A percentile compares a stretch with the other conserved stretches of the same genome.
phyloP scores from a whole-genome alignment of 768 basidiomycete genomes.

The Coprinopsis marcescibilis region DNA sequence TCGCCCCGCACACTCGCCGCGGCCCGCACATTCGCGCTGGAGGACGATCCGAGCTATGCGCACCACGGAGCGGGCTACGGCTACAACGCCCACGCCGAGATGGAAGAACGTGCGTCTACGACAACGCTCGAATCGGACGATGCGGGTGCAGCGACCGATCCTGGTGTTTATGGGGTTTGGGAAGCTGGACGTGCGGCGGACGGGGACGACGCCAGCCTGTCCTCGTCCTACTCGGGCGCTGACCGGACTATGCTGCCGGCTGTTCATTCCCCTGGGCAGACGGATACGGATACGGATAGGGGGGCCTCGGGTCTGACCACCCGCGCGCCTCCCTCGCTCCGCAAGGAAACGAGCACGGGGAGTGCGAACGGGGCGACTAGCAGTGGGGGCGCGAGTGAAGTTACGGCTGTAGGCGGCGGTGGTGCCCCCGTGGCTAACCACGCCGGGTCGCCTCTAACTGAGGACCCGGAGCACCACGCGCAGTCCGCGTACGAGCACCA shows the following conservation, averaged over 20 bases:
- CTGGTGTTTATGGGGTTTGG: slow-evolving; percentile 18
- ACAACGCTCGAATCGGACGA: slow-evolving; percentile 12
- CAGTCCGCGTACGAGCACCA: slow-evolving; percentile 5
- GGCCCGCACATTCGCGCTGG: background rate
- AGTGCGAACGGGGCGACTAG: background rate
- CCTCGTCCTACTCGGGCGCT: no score
- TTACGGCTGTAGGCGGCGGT: background rate
- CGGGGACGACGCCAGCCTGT: no score
- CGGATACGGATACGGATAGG: background rate
- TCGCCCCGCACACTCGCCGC: background rate
- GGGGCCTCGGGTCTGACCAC: no score
- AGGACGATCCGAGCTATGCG: no score
- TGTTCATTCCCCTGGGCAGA: background rate
- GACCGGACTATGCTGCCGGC: no score
- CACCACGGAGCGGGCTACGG: no score
- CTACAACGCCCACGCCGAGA: no score
- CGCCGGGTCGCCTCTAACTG: no score
- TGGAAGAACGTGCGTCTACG: background rate
- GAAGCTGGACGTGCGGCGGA: no score
- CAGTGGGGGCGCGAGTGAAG: background rate
- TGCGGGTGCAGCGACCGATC: slow-evolving; percentile 25
- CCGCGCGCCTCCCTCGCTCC: no score
- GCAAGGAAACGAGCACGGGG: background rate
- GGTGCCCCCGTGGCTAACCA: background rate
- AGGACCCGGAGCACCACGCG: background rate